phyloP scores from a whole-genome alignment of 73 alveolate genomes.

The Paramecium sexaurelia region DNA sequence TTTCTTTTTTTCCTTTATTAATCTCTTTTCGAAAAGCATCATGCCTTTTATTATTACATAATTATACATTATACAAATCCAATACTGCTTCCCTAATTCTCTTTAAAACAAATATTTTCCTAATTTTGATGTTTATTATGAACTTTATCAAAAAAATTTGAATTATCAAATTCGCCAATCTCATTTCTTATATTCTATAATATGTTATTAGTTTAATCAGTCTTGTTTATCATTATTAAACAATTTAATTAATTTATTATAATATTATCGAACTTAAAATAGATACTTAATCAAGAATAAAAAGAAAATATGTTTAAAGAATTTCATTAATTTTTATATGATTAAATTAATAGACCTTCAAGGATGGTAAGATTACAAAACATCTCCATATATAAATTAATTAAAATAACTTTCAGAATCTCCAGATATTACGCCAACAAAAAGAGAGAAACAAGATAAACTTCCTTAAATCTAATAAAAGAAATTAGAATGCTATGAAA shows the following conservation, averaged over 20 bases:
- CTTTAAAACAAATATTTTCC: neutral
- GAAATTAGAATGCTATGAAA: neutral
- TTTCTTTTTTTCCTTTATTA: neutral
- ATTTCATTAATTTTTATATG: neutral
- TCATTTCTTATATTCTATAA: neutral
- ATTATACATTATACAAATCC: neutral
- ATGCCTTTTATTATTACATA: neutral
- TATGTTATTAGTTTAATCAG: neutral
- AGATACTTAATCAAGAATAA: neutral
- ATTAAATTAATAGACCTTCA: neutral
- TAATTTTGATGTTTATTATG: neutral
- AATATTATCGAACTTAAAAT: neutral
- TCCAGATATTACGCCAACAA: neutral
- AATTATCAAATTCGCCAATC: neutral
- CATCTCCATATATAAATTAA: neutral
- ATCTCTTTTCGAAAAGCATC: neutral
- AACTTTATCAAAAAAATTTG: neutral
- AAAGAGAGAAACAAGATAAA: neutral
- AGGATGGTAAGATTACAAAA: neutral
- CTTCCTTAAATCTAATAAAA: neutral
- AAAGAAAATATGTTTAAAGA: neutral
- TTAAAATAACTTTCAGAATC: conserved; percentile 6
- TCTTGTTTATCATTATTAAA: neutral
- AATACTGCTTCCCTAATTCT: neutral
- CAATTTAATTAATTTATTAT: neutral